Evolutionary conservation across 2,329 filamentous ascomycete species (phyloP).

Genomic region (Fusarium sp.): DNA sequence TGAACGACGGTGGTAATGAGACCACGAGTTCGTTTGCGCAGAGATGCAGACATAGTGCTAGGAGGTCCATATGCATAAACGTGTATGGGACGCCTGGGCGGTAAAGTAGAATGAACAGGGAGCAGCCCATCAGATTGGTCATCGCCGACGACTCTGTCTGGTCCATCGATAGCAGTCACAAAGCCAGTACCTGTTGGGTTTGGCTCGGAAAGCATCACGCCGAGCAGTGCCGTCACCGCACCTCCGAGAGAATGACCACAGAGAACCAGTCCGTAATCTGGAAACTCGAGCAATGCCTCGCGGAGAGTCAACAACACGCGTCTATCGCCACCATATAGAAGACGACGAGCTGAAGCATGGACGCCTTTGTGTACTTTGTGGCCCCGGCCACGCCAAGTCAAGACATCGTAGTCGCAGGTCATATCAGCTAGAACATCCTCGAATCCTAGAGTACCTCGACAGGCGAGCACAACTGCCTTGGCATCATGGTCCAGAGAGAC

Average conservation of each 20-base stretch:
- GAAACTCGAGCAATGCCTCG: conserved; percentile 74
- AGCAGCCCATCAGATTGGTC: conserved; percentile 47
- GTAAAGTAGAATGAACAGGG: conserved; percentile 64
- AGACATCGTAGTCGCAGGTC: conserved; percentile 78
- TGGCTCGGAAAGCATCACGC: conserved; percentile 78
- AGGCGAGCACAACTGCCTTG: conserved; percentile 78
- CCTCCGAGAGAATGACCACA: conserved; percentile 79
- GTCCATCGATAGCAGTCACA: conserved; percentile 69
- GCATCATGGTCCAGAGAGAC: conserved; percentile 79
- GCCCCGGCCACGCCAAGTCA: conserved; percentile 71
- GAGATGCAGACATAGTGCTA: conserved; percentile 76
- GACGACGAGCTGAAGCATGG: conserved; percentile 76
- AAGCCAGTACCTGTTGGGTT: conserved; percentile 68
- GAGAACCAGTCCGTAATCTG: conserved; percentile 77
- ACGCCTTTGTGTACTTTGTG: conserved; percentile 83
- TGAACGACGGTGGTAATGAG: conserved; percentile 82
- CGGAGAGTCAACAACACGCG: conserved; percentile 75
- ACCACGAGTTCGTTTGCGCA: conserved; percentile 77
- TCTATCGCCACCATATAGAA: conserved; percentile 76
- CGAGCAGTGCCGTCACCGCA: conserved; percentile 76
- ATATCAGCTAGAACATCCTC: conserved; percentile 81
- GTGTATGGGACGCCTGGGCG: conserved; percentile 77
- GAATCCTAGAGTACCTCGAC: conserved; percentile 78
- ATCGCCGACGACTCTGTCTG: conserved; percentile 57
- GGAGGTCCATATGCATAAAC: conserved; percentile 85